A percentile compares a stretch with the other conserved stretches of the same genome.
These are phyloP conservation scores for Shiraia sp. DNA, from an alignment of 2,329 filamentous ascomycete species.

Conservation along the genomic window DNA sequence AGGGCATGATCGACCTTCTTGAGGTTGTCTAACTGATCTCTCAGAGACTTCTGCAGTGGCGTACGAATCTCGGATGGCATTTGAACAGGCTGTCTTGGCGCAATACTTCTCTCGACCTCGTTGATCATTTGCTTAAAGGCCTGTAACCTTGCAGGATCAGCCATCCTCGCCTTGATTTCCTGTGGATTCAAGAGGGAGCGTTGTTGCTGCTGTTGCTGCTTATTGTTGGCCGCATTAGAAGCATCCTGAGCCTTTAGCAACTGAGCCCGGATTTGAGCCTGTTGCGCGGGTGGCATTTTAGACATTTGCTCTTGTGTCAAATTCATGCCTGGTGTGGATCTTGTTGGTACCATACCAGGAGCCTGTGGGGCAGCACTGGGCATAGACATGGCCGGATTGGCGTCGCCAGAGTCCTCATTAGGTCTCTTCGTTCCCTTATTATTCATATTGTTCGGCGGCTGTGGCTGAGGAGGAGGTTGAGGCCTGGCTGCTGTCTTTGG, in stretches of 20 bases:
- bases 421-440: conserved; percentile 42
- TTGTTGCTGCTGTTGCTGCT: conserved; percentile 31
- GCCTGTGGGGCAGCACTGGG: conserved; percentile 38
- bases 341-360: conserved; percentile 38
- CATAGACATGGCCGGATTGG: conserved; percentile 29
- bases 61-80: conserved; percentile 26
- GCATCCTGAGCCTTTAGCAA: conserved; percentile 40
- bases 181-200: conserved; percentile 23
- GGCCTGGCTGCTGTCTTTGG: conserved; percentile 23
- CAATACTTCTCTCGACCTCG: conserved; percentile 33
- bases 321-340: conserved; percentile 36
- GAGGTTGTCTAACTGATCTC: conserved; percentile 28
- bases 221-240: conserved; percentile 31
- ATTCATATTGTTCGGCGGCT: conserved; percentile 15
- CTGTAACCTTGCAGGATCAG: conserved; percentile 28
- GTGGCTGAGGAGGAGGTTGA: conserved; percentile 23
- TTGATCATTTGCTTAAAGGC: conserved; percentile 32
- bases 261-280: conserved; percentile 36
- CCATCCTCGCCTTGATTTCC: conserved; percentile 30
- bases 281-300: conserved; percentile 37
- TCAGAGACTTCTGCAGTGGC: conserved; percentile 31
- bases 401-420: conserved; percentile 49
- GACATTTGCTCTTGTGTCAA: conserved; percentile 41
- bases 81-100: conserved; percentile 23
- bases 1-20: conserved; percentile 38